phyloP scores from a whole-genome alignment of 345 rosid genomes.

The Garcia nutans region DNA sequence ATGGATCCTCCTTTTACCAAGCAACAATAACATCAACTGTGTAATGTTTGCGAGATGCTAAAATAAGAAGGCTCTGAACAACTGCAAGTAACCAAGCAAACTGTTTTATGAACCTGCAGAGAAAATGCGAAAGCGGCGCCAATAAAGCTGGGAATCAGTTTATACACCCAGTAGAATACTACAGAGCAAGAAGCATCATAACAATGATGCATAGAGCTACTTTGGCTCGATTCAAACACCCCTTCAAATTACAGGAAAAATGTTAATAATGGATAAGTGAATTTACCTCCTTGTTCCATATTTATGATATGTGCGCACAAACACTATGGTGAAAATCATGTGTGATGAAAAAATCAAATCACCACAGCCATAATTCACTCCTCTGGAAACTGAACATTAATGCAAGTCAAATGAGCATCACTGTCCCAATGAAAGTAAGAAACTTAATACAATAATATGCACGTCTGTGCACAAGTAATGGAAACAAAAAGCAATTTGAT shows the following conservation, averaged over 20 bases:
- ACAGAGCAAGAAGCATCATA: background rate
- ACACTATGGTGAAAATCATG: conserved; percentile 93
- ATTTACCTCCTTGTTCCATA: conserved; percentile 86
- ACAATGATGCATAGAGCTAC: background rate
- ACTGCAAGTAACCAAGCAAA: conserved; percentile 75
- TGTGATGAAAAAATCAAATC: conserved; percentile 97
- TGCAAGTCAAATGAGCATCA: conserved; percentile 24
- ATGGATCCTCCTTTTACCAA: conserved; percentile 43
- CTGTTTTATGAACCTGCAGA: conserved; percentile 75
- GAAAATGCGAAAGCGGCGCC: background rate
- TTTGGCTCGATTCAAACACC: background rate
- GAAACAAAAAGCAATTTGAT: background rate
- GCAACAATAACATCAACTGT: conserved; percentile 91
- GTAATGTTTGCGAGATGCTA: conserved; percentile 96
- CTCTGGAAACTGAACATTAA: conserved; percentile 74
- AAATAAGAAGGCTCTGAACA: conserved; percentile 74
- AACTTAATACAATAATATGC: conserved; percentile 1
- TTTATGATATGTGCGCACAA: conserved; percentile 84
- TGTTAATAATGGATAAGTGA: background rate
- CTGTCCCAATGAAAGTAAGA: background rate
- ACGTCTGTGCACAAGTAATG: background rate
- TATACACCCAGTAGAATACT: background rate
- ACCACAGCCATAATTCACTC: conserved; percentile 90
- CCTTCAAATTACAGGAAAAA: background rate
- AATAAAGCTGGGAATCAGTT: background rate